Conservation (phyloP, 2,329 filamentous ascomycete species). For the Alternaria tenuissima region DNA sequence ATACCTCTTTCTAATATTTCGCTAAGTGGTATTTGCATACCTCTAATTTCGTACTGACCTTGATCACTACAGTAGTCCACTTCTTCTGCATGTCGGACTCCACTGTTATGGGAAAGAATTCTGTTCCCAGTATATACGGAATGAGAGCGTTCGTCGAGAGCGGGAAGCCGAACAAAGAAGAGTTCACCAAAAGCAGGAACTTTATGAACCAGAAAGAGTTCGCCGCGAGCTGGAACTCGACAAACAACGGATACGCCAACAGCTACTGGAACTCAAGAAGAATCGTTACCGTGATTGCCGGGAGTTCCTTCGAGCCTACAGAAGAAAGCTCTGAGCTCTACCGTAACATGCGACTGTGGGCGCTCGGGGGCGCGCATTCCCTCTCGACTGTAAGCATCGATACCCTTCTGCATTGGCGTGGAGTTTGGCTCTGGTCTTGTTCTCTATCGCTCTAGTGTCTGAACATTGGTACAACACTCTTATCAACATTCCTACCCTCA, state of each 20-base stretch:
- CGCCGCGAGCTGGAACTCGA: neutral
- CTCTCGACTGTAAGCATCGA: conserved; percentile 11
- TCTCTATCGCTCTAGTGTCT: neutral
- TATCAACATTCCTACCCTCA: neutral
- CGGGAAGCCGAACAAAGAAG: neutral
- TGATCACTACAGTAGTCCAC: conserved; percentile 7
- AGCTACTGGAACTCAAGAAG: neutral
- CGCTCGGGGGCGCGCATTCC: neutral
- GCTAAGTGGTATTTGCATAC: conserved; percentile 6
- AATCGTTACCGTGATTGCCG: neutral
- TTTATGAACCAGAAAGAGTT: neutral
- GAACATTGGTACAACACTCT: neutral
- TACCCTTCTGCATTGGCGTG: conserved; percentile 7
- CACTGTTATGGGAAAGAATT: neutral
- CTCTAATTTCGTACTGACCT: conserved; percentile 15
- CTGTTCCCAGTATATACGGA: neutral
- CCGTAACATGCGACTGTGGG: neutral
- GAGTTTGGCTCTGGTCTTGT: conserved; percentile 6
- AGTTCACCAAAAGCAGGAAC: neutral
- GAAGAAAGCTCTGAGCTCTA: neutral
- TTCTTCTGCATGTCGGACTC: neutral
- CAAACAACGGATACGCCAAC: neutral
- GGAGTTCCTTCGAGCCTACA: neutral
- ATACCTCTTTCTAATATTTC: neutral
- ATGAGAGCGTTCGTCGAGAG: neutral